phyloP scores from a whole-genome alignment of 306 rosid genomes.

The Sicyos edulis region DNA sequence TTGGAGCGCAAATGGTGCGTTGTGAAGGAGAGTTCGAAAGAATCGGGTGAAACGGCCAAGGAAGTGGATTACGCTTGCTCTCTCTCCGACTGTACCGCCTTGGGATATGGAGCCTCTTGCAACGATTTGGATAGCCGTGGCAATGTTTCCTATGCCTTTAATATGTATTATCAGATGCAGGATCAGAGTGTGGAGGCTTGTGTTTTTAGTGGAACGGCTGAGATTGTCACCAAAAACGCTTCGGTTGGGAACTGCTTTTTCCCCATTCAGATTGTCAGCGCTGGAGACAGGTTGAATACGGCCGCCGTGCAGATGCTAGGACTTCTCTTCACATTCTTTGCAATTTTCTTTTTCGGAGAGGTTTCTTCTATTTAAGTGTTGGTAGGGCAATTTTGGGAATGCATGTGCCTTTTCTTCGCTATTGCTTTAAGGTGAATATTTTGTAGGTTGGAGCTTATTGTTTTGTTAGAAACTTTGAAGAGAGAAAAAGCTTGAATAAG shows the following conservation, averaged over 20 bases:
- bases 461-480: no score
- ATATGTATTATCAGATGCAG: conserved; percentile 48
- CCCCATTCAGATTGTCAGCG: conserved; percentile 35
- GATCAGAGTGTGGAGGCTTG: conserved; percentile 63
- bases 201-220: conserved; percentile 34
- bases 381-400: neutral
- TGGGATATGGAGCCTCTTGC: conserved; percentile 41
- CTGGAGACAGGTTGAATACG: conserved; percentile 30
- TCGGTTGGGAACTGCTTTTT: conserved; percentile 43
- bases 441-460: neutral
- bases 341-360: no score
- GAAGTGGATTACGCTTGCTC: conserved; percentile 45
- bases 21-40: neutral
- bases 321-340: conserved; percentile 27
- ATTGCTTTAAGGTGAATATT: neutral
- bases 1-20: conserved; percentile 56
- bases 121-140: conserved; percentile 19
- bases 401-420: neutral
- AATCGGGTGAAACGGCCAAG: neutral
- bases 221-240: conserved; percentile 34
- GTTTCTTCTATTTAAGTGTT: neutral
- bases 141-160: conserved; percentile 53
- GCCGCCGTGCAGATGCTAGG: conserved; percentile 17
- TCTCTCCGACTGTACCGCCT: conserved; percentile 48
- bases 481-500: no score